Base-by-base conservation (phyloP, 78 protist genomes). In the Cavenderia fasciculata region DNA sequence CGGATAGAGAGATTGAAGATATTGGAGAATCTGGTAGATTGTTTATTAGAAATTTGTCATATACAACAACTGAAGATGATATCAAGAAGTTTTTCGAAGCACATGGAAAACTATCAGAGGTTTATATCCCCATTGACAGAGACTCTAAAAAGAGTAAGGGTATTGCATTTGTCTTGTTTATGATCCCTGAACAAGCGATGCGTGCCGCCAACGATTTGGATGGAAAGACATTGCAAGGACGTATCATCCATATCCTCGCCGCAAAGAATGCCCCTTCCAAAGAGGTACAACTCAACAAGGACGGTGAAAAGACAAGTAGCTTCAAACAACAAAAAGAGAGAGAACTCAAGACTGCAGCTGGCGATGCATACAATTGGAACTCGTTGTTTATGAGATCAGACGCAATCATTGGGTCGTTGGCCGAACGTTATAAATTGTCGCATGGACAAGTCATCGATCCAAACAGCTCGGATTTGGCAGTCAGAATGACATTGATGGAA, bases 401-500 rank as follows among this genome's bases (percentile, higher is more conserved):
- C 87, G 87, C 99, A 1, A 97, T 97, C 1, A 97, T 95, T 16
- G 61, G 43, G 1, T 92, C 98, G 3, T 66, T 96, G 65, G 92
- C 99, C 12, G 72, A 52, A 31, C 16, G 84, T 18, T 25, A 91
- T 44, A 77, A 82, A 47, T 74, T 97, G 36, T 46, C 43, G 43
- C 95, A 97, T 87, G 33, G 69, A 8, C 93, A 96, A 23, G 8
- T 97, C 11, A 84, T 97, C 19, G 87, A 85, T 40, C 59, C 77
- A 10, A 66, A 63, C 25, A n/a, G 72, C 5, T 34, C 57, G 12
- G 62, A 62, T 57, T 14, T 85, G 68, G 96, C 96, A 31, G 95
- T 86, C 40, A 93, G 98, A 3, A 44, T 95, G 84, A 96, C 99
- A 2, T 76, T 96, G 43, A 96, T 90, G 47, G 99, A 97, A 74